A percentile compares a stretch with the other conserved stretches of the same genome.
These are phyloP conservation scores for Ramularia collo-cygni DNA, from an alignment of 2,329 filamentous ascomycete genomes.

Conservation along the genomic window DNA sequence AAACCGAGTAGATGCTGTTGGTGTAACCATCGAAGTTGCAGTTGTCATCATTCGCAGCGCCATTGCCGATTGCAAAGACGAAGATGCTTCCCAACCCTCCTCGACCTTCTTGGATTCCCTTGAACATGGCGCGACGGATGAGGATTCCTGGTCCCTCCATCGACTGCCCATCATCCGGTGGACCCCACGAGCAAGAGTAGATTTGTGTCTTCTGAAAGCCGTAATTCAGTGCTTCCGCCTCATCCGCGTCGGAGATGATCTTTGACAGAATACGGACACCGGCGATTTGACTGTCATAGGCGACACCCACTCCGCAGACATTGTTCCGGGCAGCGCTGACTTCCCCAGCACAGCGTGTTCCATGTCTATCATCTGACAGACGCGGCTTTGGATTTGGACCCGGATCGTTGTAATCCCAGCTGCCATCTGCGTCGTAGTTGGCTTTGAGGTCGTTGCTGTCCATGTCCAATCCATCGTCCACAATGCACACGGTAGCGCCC, in stretches of 20 bases:
- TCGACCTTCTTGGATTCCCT: slow-evolving; percentile 83
- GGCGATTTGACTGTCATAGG: slow-evolving; percentile 83
- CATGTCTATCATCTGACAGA: slow-evolving; percentile 80
- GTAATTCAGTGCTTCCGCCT: slow-evolving; percentile 88
- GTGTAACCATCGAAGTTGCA: slow-evolving; percentile 99
- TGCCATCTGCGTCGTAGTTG: slow-evolving; percentile 90
- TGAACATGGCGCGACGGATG: slow-evolving; percentile 84
- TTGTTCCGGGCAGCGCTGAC: slow-evolving; percentile 87
- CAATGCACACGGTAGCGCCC: slow-evolving; percentile 83
- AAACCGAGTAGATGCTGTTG: slow-evolving; percentile 98
- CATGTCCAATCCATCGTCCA: slow-evolving; percentile 95
- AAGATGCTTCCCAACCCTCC: slow-evolving; percentile 81
- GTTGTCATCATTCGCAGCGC: slow-evolving; percentile 79
- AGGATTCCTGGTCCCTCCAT: slow-evolving; percentile 92
- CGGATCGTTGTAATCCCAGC: slow-evolving; percentile 93
- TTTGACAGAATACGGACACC: slow-evolving; percentile 90
- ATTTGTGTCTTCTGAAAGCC: slow-evolving; percentile 88
- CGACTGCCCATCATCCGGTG: slow-evolving; percentile 81
- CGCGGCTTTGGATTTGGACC: slow-evolving; percentile 69
- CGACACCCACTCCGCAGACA: slow-evolving; percentile 91
- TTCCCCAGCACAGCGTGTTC: slow-evolving; percentile 91
- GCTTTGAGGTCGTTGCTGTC: slow-evolving; percentile 84
- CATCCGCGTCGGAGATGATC: slow-evolving; percentile 83
- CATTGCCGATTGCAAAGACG: slow-evolving; percentile 95
- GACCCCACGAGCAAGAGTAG: slow-evolving; percentile 98